A percentile compares a stretch with the other conserved stretches of the same genome.
These are phyloP conservation scores for Tricholoma matsutake DNA, from an alignment of 768 basidiomycete genomes.

Conservation along the genomic window DNA sequence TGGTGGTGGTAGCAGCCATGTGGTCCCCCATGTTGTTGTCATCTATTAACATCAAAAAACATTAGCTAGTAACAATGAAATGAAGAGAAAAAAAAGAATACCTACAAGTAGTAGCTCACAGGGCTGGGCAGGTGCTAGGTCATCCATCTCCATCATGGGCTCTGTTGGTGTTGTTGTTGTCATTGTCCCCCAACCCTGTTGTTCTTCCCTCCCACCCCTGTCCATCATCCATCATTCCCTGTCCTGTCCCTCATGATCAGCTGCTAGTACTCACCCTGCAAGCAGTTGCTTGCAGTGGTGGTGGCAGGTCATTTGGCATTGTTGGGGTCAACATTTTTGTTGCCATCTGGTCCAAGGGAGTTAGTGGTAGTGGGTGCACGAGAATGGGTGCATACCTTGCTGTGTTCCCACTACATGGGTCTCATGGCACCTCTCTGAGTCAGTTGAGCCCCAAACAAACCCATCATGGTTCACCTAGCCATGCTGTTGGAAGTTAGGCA, in stretches of 20 bases:
- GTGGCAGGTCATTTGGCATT: background rate
- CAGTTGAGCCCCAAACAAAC: background rate
- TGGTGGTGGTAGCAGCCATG: no score
- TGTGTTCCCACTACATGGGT: background rate
- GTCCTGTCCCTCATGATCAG: background rate
- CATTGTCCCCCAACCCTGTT: no score
- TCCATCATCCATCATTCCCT: background rate
- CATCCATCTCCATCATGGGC: no score
- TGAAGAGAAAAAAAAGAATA: no score
- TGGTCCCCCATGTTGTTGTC: no score
- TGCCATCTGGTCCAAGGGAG: background rate
- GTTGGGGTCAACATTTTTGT: background rate
- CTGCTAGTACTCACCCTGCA: background rate
- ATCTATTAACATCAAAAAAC: no score
- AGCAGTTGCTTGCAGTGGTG: background rate
- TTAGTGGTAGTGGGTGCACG: background rate
- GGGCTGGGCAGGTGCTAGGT: no score
- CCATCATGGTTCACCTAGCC: background rate
- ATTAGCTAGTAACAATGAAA: no score
- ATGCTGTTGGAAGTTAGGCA: background rate
- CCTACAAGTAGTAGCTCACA: no score
- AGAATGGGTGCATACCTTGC: background rate
- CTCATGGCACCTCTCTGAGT: background rate
- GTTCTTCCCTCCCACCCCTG: no score
- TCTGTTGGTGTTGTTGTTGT: no score